Evolutionary conservation across 139 green algal species (phyloP), one percentile per base, ranked within the genome.

Genomic region (Chlamydomonas schloesseri): DNA sequence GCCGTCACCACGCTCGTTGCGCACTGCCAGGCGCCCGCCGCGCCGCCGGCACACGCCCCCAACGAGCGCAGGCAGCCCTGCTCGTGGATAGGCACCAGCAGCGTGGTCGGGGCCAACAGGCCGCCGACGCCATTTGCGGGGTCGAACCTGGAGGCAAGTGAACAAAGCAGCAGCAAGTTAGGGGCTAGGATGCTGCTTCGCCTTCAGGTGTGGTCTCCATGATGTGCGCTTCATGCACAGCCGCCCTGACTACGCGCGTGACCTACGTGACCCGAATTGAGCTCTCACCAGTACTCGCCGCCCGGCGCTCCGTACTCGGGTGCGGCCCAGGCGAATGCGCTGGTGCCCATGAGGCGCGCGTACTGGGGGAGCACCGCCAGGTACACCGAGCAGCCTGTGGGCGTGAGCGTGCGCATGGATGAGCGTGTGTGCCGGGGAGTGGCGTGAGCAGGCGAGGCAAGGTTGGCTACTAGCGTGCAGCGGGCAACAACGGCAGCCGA

Each of bases 351-450:
- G 18, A 86, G 80, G 24, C 68, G 58, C 50, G 28, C n/a, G 65
- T 86, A 86, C 28, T 65, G 50, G 10, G 80, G 80, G 50, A 73
- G 77, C 15, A 86, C 34, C 0, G 65, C 80, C 28, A 86, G 68
- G 68, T 86, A 86, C 13, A 86, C 80, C 50, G 80, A 69, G 50
- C 80, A 86, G 47, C 68, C 80, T 77, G 62, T 26, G 47, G 46
- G 36, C 4, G 24, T 33, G 68, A 2, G 68, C 26, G 23, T 14
- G 26, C 6, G 28, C 11, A 23, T 5, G 62, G 3, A 31, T 31
- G 26, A 69, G 62, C 26, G 24, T 1, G 62, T 33, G 24, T 6
- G 62, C 18, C 4, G 6, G 24, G 26, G 13, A 17, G 3, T 69
- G 62, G 62, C 18, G 42, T n/a, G n/a, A n/a, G n/a, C n/a, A n/a